Conservation (phyloP, 78 protist species). For the Emiliania huxleyi region DNA sequence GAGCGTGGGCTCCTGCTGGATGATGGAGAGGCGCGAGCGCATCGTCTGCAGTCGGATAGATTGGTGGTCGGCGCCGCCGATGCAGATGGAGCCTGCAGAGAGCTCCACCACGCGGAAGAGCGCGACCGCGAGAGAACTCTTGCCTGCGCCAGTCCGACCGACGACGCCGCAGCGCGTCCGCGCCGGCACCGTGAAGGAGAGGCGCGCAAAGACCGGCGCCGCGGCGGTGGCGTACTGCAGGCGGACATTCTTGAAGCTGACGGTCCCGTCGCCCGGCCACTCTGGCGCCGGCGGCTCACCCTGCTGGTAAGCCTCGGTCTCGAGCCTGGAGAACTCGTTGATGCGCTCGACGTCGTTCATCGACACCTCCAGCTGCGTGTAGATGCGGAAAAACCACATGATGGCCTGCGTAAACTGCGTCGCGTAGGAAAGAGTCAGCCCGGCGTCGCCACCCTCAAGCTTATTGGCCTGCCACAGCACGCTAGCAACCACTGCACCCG, state of each 20-base stretch:
- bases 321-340: neutral
- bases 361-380: neutral
- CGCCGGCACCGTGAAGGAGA: neutral
- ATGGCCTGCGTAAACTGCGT: neutral
- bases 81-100: neutral
- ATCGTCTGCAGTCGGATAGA: neutral
- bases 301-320: neutral
- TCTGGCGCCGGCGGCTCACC: neutral
- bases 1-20: slow-evolving; percentile 46
- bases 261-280: neutral
- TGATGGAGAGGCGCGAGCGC: neutral
- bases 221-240: neutral
- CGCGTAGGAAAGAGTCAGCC: neutral
- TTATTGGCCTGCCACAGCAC: neutral
- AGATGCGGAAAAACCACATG: neutral
- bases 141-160: slow-evolving; percentile 52
- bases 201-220: neutral
- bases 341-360: neutral
- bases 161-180: slow-evolving; percentile 34
- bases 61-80: neutral
- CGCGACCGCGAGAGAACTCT: neutral
- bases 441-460: neutral
- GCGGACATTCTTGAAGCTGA: neutral
- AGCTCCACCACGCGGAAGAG: slow-evolving; percentile 47
- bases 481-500: neutral